phyloP scores from a whole-genome alignment of 2,329 filamentous ascomycete species.

The Helicocarpus griseus region DNA sequence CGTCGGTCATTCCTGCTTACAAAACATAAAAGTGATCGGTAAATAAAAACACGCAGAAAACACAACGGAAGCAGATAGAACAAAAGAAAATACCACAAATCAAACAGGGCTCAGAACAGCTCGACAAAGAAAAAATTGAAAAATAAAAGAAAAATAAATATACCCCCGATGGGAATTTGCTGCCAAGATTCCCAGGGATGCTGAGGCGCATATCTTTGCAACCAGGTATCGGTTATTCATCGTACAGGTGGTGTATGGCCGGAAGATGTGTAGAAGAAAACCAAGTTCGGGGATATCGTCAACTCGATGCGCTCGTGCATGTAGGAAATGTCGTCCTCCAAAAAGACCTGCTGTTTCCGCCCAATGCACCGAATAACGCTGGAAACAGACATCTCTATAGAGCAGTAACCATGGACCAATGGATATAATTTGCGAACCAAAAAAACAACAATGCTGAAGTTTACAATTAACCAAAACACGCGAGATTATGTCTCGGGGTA shows the following conservation, averaged over 20 bases:
- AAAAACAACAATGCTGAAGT: neutral
- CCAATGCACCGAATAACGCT: constrained; percentile 1
- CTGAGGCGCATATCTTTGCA: constrained; percentile 2
- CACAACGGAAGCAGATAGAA: constrained; percentile 4
- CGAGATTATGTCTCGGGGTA: constrained; percentile 1
- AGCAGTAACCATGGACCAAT: neutral
- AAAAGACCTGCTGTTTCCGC: neutral
- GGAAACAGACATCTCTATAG: neutral
- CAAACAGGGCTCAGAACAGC: neutral
- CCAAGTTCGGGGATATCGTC: too few relatives aligned
- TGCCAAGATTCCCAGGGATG: neutral
- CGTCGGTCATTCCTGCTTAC: constrained; percentile 4
- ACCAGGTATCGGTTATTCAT: constrained; percentile 8
- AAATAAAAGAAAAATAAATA: neutral
- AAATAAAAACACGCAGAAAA: neutral
- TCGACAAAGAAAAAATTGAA: too few relatives aligned
- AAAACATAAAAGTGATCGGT: neutral
- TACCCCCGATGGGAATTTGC: neutral
- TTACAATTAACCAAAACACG: neutral
- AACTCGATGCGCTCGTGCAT: neutral
- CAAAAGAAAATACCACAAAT: constrained; percentile 5
- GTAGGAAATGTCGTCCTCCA: neutral
- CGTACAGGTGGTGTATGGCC: constrained; percentile 9
- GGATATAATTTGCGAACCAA: neutral
- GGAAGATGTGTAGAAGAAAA: constrained; percentile 7